These are phyloP conservation scores for Saussurea involucrata DNA, from an alignment of 129 eudicot genomes.

Conservation along the genomic window DNA sequence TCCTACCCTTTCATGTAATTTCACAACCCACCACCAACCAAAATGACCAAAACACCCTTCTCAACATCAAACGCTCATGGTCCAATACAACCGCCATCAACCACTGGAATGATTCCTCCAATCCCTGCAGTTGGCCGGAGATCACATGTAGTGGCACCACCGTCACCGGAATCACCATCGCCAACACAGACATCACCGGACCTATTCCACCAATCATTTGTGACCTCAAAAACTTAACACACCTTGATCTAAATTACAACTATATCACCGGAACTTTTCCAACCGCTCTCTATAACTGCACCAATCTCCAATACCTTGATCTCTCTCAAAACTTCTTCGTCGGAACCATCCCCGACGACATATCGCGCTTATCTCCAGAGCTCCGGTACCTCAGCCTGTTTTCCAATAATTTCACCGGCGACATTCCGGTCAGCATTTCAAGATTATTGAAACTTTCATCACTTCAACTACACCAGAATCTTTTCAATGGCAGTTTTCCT, in stretches of 20 bases:
- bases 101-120: constrained; percentile 58
- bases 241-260: constrained; percentile 40
- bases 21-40: constrained; percentile 34
- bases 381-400: constrained; percentile 37
- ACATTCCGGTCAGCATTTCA: constrained; percentile 55
- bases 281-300: constrained; percentile 52
- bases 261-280: constrained; percentile 52
- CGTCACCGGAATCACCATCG: constrained; percentile 36
- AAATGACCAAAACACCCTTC: constrained; percentile 48
- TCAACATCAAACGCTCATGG: constrained; percentile 52
- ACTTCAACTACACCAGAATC: constrained; percentile 27
- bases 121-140: constrained; percentile 70
- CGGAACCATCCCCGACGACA: constrained; percentile 51
- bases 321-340: constrained; percentile 52
- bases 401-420: constrained; percentile 64
- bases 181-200: constrained; percentile 19
- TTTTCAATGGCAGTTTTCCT: constrained; percentile 61
- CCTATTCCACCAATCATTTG: constrained; percentile 55
- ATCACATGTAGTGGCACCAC: constrained; percentile 41
- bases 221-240: constrained; percentile 57
- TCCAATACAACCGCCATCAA: constrained; percentile 33
- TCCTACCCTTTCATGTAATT: constrained; percentile 39
- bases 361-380: constrained; percentile 37
- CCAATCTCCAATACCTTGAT: constrained; percentile 54
- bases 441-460: constrained; percentile 36